Conservation (phyloP, 2,329 filamentous ascomycete genomes). For the Monosporascus cannonballus region DNA sequence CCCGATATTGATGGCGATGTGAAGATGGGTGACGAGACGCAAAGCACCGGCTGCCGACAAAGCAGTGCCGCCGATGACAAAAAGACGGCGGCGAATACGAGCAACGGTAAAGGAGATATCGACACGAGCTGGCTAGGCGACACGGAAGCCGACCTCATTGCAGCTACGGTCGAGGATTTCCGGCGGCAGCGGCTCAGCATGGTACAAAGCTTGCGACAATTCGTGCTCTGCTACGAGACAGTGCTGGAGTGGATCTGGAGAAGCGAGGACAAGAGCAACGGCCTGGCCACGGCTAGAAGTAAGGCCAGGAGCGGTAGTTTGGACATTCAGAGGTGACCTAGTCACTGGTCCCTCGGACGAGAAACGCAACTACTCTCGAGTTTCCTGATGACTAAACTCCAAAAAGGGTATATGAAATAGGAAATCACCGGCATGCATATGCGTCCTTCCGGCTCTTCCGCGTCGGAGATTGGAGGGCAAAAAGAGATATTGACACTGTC, state of each 20-base stretch:
- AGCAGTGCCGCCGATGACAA: conserved; percentile 11
- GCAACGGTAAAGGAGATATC: conserved; percentile 6
- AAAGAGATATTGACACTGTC: too few relatives aligned
- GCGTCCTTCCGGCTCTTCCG: too few relatives aligned
- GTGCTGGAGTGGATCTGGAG: conserved; percentile 76
- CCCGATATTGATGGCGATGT: conserved; percentile 40
- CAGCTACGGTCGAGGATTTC: conserved; percentile 87
- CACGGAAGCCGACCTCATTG: conserved; percentile 71
- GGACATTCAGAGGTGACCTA: conserved; percentile 15
- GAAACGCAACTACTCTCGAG: too few relatives aligned
- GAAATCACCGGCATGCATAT: too few relatives aligned
- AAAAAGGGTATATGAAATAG: too few relatives aligned
- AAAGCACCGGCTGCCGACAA: conserved; percentile 15
- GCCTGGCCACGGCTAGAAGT: conserved; percentile 10
- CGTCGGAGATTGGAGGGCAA: too few relatives aligned
- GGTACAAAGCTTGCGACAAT: conserved; percentile 92
- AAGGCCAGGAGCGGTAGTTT: conserved; percentile 30
- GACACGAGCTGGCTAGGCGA: conserved; percentile 63
- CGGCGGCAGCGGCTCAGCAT: conserved; percentile 84
- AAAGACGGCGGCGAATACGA: background rate
- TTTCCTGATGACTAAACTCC: too few relatives aligned
- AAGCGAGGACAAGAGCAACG: conserved; percentile 32
- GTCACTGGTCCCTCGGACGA: background rate
- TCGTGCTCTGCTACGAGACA: conserved; percentile 94
- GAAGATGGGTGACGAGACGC: conserved; percentile 32